Conservation (phyloP, 1,139 yeast genomes). For the Magnusiomyces paraingens region DNA sequence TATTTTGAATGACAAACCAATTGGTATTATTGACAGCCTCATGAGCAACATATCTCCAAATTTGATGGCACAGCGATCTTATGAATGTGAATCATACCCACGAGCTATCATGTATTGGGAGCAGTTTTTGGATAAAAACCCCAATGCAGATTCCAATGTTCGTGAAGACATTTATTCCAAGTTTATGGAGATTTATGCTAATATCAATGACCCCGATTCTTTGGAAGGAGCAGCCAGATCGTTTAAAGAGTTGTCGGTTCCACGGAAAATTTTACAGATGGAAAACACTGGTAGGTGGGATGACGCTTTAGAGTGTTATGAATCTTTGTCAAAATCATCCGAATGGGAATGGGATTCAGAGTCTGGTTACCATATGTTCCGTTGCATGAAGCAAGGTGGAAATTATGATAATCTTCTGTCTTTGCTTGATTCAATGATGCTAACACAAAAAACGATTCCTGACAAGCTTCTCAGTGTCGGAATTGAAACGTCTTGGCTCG, state of each 20-base stretch:
- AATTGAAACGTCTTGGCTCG: slow-evolving; percentile 63
- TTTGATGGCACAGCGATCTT: slow-evolving; percentile 67
- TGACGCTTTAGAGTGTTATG: slow-evolving; percentile 80
- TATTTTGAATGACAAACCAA: neutral
- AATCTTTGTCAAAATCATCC: slow-evolving; percentile 48
- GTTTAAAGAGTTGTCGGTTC: slow-evolving; percentile 62
- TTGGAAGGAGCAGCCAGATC: slow-evolving; percentile 77
- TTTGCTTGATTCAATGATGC: slow-evolving; percentile 20
- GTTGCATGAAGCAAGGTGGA: slow-evolving; percentile 53
- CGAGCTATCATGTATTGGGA: slow-evolving; percentile 86
- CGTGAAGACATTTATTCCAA: slow-evolving; percentile 25
- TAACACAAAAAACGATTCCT: slow-evolving; percentile 13
- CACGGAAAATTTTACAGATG: slow-evolving; percentile 68
- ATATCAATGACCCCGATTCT: slow-evolving; percentile 83
- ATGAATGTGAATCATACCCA: slow-evolving; percentile 81
- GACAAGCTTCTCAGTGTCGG: slow-evolving; percentile 47
- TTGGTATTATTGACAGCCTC: slow-evolving; percentile 37
- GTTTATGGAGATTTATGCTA: slow-evolving; percentile 75
- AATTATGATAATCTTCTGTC: slow-evolving; percentile 45
- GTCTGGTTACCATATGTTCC: slow-evolving; percentile 40
- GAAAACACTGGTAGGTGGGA: slow-evolving; percentile 86
- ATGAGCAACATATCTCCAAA: slow-evolving; percentile 55
- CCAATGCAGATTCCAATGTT: slow-evolving; percentile 35
- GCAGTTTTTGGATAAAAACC: slow-evolving; percentile 43
- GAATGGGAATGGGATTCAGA: slow-evolving; percentile 30